Conservation (phyloP, 2,329 filamentous ascomycete genomes). For the Paramyrothecium roridum region DNA sequence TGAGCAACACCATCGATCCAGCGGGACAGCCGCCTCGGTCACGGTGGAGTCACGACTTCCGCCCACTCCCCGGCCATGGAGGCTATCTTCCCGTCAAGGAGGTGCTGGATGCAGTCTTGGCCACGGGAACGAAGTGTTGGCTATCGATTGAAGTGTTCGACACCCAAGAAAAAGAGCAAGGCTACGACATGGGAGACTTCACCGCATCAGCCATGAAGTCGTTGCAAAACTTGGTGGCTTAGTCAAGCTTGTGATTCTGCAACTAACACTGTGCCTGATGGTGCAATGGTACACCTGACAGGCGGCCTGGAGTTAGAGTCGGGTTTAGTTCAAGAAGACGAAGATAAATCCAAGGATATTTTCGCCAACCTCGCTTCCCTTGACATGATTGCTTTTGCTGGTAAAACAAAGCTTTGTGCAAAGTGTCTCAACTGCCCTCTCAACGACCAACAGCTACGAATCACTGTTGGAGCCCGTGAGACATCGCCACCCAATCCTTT, state of each 20-base stretch:
- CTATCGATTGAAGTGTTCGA: slow-evolving; percentile 1
- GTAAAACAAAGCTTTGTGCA: too few relatives aligned
- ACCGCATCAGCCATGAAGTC: background rate
- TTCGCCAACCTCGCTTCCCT: too few relatives aligned
- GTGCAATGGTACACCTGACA: too few relatives aligned
- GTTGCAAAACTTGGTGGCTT: background rate
- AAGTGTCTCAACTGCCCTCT: too few relatives aligned
- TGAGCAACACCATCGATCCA: slow-evolving; percentile 48
- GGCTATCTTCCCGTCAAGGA: background rate
- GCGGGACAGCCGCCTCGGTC: slow-evolving; percentile 57
- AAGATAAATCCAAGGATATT: too few relatives aligned
- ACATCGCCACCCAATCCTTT: too few relatives aligned
- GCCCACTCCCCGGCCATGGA: slow-evolving; percentile 60
- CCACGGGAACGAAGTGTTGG: background rate
- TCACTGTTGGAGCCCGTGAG: too few relatives aligned
- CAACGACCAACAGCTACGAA: too few relatives aligned
- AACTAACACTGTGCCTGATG: too few relatives aligned
- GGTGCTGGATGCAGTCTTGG: background rate
- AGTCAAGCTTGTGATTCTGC: background rate
- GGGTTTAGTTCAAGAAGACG: too few relatives aligned
- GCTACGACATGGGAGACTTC: background rate
- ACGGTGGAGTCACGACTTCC: slow-evolving; percentile 68
- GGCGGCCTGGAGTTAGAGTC: too few relatives aligned
- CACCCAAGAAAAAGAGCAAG: background rate
- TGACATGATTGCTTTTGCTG: too few relatives aligned